phyloP scores from a whole-genome alignment of 176 grass and related monocot genomes.

The Tuctoria greenei region DNA sequence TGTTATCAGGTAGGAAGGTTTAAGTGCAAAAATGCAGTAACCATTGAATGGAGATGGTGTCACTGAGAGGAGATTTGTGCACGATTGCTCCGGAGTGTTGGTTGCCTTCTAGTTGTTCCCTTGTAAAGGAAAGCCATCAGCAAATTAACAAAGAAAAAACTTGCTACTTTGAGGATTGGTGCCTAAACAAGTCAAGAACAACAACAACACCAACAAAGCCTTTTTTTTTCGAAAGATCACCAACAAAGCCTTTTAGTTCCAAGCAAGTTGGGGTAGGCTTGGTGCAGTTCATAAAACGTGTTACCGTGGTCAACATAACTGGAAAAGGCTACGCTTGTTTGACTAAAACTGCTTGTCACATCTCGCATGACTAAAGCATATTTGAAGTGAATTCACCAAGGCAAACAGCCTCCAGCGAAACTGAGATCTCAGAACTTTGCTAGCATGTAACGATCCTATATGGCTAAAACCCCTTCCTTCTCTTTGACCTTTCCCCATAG shows the following conservation, averaged over 20 bases:
- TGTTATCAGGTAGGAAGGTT: too few species aligned
- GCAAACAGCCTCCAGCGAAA: slow-evolving; percentile 2
- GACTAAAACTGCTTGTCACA: background rate
- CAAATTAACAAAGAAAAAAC: background rate
- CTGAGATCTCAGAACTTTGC: slow-evolving; percentile 3
- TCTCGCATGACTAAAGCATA: background rate
- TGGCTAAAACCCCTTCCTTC: background rate
- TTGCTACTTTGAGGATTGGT: background rate
- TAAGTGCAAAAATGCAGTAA: too few species aligned
- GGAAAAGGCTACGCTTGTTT: background rate
- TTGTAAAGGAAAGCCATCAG: background rate
- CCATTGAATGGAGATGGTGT: too few species aligned
- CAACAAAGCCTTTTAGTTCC: too few species aligned
- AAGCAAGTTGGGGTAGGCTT: too few species aligned
- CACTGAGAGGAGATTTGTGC: too few species aligned
- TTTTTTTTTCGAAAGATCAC: too few species aligned
- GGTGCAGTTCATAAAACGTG: background rate
- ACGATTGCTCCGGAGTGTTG: too few species aligned
- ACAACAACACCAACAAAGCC: too few species aligned
- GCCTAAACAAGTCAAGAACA: background rate
- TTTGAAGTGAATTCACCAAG: slow-evolving; percentile 11
- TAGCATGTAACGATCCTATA: slow-evolving; percentile 11
- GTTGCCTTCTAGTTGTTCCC: too few species aligned
- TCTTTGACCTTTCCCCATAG: background rate
- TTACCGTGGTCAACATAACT: background rate